These are phyloP conservation scores for Epicoccum sorghinum DNA, from an alignment of 2,329 filamentous ascomycete species.

Conservation along the genomic window DNA sequence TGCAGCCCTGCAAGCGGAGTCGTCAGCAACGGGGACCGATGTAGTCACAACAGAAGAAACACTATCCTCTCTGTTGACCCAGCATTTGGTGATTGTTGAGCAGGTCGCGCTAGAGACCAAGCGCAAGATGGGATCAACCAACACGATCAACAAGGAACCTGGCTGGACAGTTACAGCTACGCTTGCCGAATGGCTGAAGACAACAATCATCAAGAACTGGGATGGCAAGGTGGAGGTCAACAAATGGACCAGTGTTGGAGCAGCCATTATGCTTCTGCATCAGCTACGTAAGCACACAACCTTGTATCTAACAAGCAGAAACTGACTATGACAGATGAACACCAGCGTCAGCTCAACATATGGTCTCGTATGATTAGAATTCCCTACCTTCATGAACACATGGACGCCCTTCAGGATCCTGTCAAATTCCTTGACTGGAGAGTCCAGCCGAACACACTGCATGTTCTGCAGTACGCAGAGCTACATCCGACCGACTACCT, in stretches of 20 bases:
- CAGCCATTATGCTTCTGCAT: constrained; percentile 75
- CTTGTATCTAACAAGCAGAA: too few species aligned
- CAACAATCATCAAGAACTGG: constrained; percentile 80
- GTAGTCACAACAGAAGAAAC: background rate
- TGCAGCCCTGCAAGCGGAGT: constrained; percentile 27
- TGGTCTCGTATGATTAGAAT: constrained; percentile 70
- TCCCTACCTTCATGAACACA: constrained; percentile 74
- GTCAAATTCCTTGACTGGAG: constrained; percentile 68
- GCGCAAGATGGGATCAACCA: constrained; percentile 22
- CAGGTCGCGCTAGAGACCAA: constrained; percentile 28
- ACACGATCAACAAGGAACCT: constrained; percentile 31
- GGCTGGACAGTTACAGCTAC: constrained; percentile 46
- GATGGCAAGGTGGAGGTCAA: constrained; percentile 74
- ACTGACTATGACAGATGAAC: constrained; percentile 31
- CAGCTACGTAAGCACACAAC: constrained; percentile 63
- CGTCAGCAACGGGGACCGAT: background rate
- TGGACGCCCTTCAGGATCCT: constrained; percentile 78
- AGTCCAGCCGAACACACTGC: constrained; percentile 67
- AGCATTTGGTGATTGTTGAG: constrained; percentile 36
- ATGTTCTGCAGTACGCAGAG: constrained; percentile 81
- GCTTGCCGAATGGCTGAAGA: constrained; percentile 72
- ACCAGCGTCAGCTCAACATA: constrained; percentile 55
- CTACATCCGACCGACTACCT: constrained; percentile 76
- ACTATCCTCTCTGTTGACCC: constrained; percentile 28
- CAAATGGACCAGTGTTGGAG: constrained; percentile 74